Base-by-base conservation (phyloP, 805 yeast species). In the Alloascoidea hylecoeti region DNA sequence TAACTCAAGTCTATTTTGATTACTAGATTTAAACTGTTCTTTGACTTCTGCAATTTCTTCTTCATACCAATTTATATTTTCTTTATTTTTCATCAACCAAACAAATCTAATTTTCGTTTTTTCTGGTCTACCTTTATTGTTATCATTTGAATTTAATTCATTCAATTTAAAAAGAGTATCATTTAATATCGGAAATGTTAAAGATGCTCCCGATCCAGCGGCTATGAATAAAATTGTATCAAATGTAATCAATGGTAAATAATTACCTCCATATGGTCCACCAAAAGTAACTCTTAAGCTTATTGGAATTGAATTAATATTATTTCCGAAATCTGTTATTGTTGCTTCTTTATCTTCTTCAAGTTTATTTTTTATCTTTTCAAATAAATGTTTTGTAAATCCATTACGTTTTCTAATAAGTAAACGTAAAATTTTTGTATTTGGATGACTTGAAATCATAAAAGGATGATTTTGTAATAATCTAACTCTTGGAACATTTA, bases 121-220 rank as follows among this genome's bases (percentile, higher is more conserved):
- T 4, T 39, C 35, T 1, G 67, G 65, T 28, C 69, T 51, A 30
- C 50, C 49, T 23, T 60, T 44, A 42, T 35, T 59, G 37, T 64
- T 70, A 3, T 46, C 49, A 4, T 14, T 35, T 9, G 12, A 6
- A 12, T 46, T 36, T 13, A 42, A 35, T 27, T 34, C 33, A 3
- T 44, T 32, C n/a, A 63, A 49, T 3, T 51, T 46, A 33, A 53
- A 43, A 16, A 67, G 44, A 28, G 65, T 49, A 34, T 63, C 65
- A 28, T 66, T 46, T 4, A 67, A 65, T 1, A 65, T 57, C 1
- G 74, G 72, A 37, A 68, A 56, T 1, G 59, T 53, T 46, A 63
- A 67, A 0, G 72, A 60, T 2, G 60, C 64, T 2, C 74, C 73
- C 1, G 66, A 56, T 2, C 72, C 73, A 1, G 67, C 66, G 12